Base-by-base conservation (phyloP, 1,284 basidiomycete genomes). In the Tilletia caries region DNA sequence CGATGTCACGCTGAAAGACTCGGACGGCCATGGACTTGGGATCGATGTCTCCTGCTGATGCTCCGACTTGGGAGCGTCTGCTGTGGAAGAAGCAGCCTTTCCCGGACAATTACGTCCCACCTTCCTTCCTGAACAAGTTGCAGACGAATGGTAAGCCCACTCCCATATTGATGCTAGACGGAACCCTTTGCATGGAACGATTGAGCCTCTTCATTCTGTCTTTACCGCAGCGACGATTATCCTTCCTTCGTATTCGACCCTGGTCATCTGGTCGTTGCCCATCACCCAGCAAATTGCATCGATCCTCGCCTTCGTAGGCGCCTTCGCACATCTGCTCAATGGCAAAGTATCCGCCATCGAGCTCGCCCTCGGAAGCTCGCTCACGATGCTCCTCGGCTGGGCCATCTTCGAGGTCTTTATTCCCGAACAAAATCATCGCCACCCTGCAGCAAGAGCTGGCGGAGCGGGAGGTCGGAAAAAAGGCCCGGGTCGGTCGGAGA, bases 51-150 rank as follows among this genome's bases (percentile, higher is more conserved):
- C 37, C 37, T 10, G 37, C 15, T 41, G 52, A 33, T 15, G 13
- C 13, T 12, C 48, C 34, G 8, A 23, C 27, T 74, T 95, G 92
- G 91, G 88, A 90, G 81, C 91, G 90, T 79, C 86, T 91, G n/a
- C 87, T 97, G 23, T 96, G 93, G 92, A 89, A 89, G 80, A 85
- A 84, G 71, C 91, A 91, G 79, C 85, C 87, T 4, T 91, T 88
- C 80, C 89, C 91, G 18, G 94, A 96, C 84, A 93, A 95, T 82
- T 89, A 93, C 84, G 90, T 96, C 66, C 91, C 91, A 12, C 84
- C 85, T 1, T 86, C 88, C 10, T 96, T 95, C 83, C 86, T 95
- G 65, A 88, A 90, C 1, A 90, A 91, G 70, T 85, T 96, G 70
- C 87, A 87, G 78, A 88, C 85, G 82, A 92, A 94, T 82, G 87